Evolutionary conservation across 495 filamentous ascomycete genomes (phyloP).

Genomic region (Penicillium dipodomyicola): DNA sequence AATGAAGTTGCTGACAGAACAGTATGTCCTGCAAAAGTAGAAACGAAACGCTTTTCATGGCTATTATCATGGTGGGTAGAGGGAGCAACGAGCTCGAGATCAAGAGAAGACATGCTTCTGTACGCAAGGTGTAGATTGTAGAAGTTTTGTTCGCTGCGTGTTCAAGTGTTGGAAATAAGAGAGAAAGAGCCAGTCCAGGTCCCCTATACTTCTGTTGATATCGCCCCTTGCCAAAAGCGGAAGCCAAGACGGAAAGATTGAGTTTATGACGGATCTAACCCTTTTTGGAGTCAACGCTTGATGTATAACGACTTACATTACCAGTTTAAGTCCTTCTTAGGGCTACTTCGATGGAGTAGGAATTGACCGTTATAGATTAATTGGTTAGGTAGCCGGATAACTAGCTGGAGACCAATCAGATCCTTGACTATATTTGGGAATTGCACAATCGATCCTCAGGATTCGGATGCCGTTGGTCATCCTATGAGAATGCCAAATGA

Average conservation of each 20-base stretch:
- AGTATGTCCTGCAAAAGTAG: not conserved
- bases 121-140: not conserved
- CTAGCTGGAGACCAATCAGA: no score
- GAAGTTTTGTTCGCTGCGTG: not conserved
- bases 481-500: no score
- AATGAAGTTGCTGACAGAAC: not conserved
- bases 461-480: no score
- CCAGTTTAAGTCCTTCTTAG: no score
- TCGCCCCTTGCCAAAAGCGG: not conserved
- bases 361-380: no score
- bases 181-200: no score
- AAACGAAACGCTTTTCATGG: not conserved
- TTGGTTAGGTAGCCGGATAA: no score
- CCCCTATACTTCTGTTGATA: not conserved
- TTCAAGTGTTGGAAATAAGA: not conserved
- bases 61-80: not conserved
- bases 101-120: not conserved
- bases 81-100: not conserved
- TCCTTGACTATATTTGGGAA: no score
- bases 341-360: no score
- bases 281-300: not conserved
- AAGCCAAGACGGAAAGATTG: conserved; percentile 2
- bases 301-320: not conserved
- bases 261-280: not conserved
- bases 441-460: no score